These are phyloP conservation scores for Coprinellus micaceus DNA, from an alignment of 768 basidiomycete genomes.

Conservation along the genomic window DNA sequence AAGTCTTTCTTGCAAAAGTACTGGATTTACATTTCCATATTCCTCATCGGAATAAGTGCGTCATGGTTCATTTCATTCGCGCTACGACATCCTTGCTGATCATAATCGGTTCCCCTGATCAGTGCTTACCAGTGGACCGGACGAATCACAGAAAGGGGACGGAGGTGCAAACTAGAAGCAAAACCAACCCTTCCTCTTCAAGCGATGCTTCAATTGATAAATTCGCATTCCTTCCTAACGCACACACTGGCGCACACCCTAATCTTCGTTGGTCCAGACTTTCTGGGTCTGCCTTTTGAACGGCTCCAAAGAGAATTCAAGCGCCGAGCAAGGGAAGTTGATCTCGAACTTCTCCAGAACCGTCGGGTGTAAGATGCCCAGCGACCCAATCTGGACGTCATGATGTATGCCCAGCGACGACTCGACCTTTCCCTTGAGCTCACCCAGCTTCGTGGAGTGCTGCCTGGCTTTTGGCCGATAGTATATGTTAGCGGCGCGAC, in stretches of 20 bases:
- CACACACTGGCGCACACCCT: no score
- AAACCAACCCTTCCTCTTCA: neutral
- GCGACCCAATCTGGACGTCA: conserved; percentile 79
- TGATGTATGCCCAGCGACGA: conserved; percentile 35
- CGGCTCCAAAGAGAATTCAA: conserved; percentile 95
- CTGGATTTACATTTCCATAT: conserved; percentile 76
- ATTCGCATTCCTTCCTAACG: no score
- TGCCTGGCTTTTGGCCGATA: conserved; percentile 60
- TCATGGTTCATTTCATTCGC: conserved; percentile 13
- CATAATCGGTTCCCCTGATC: no score
- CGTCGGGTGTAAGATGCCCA: conserved; percentile 90
- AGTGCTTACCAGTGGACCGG: conserved; percentile 32
- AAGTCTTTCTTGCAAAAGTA: conserved; percentile 86
- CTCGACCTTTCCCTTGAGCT: conserved; percentile 43
- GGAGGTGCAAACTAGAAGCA: neutral
- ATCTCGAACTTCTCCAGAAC: conserved; percentile 95
- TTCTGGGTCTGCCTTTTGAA: conserved; percentile 73
- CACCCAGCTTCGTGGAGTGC: conserved; percentile 26
- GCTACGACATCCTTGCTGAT: neutral
- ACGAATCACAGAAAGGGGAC: conserved; percentile 32
- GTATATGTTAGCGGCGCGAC: conserved; percentile 88
- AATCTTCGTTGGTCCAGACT: conserved; percentile 54
- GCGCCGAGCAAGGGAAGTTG: conserved; percentile 86
- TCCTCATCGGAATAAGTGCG: conserved; percentile 58
- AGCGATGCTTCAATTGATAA: neutral